Evolutionary conservation across 805 yeast genomes (phyloP).

Genomic region (Candida manassasensis): DNA sequence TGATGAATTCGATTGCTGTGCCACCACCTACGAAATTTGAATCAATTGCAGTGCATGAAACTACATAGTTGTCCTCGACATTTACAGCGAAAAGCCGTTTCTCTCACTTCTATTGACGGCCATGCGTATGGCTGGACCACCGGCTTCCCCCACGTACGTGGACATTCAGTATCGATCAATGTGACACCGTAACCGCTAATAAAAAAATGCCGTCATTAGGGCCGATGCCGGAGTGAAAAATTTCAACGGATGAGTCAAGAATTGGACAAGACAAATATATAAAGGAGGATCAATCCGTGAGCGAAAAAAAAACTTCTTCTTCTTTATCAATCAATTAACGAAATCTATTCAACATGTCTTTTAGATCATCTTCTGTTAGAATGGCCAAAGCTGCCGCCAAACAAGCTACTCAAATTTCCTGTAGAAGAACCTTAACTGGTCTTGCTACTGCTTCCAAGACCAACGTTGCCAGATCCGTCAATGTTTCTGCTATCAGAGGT

Average conservation of each 20-base stretch:
- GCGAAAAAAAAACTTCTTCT: too few relatives aligned
- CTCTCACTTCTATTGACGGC: too few relatives aligned
- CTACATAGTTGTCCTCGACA: too few relatives aligned
- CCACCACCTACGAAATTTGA: too few relatives aligned
- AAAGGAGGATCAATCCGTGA: constrained; percentile 1
- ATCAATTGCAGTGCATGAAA: too few relatives aligned
- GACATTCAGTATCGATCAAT: too few relatives aligned
- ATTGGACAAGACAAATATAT: constrained; percentile 1
- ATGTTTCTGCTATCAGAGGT: constrained; percentile 72
- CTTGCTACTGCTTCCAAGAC: constrained; percentile 42
- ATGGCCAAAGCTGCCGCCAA: constrained; percentile 47
- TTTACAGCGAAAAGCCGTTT: too few relatives aligned
- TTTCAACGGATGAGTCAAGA: constrained; percentile 1
- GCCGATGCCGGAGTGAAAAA: constrained; percentile 4
- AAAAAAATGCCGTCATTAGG: neutral
- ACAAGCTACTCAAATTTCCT: constrained; percentile 40
- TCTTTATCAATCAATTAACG: constrained; percentile 1
- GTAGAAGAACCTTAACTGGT: constrained; percentile 65
- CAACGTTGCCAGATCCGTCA: constrained; percentile 35
- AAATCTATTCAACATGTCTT: constrained; percentile 28
- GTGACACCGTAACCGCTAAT: too few relatives aligned
- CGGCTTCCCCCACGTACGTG: too few relatives aligned
- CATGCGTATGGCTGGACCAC: too few relatives aligned
- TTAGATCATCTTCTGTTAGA: constrained; percentile 41
- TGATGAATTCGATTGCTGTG: too few relatives aligned